Evolutionary conservation across 257 asterid genomes (phyloP), one percentile per base, ranked within the genome.

Genomic region (Galeopsis tetrahit): DNA sequence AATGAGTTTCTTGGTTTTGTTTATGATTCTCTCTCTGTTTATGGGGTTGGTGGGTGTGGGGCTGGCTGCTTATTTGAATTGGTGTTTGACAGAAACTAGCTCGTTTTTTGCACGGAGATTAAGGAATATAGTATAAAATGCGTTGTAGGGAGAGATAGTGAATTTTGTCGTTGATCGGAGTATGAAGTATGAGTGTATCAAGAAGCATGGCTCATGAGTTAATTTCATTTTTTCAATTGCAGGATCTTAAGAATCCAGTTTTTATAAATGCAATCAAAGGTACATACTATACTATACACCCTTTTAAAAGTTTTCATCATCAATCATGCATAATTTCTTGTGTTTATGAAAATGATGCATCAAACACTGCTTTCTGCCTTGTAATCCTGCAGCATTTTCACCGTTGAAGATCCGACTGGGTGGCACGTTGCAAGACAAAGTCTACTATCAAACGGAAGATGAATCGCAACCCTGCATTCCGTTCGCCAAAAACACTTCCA

Each of bases 361-460:
- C 74, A 44, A 63, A 14, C 69, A 48, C 44, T 58, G 5, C 9
- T 62, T 58, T 71, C 49, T 63, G 61, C 70, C 40, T 28, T 52
- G 78, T 13, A 43, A 78, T 55, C 42, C 34, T 86, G 85, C 77
- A 90, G 98, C 97, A 7, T 87, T 93, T 80, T 86, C 97, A 8
- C 97, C 95, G 11, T 69, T 93, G 82, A 93, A 86, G 89, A 86
- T 93, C 80, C 87, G 98, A 82, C 55, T 93, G 62, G 98, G 96
- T 1, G 96, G 98, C 63, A 88, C 90, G 39, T 78, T 93, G 84
- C 97, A 93, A 82, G 98, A 93, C 80, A 87, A 80, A 74, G 87
- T 90, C 62, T 61, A 82, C 40, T 90, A 90, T 55, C 86, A 93
- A 80, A 87, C 93, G 4, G 84, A 87, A 71, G 85, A 82, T 48